Conservation (phyloP, 169 alveolate genomes). For the Plasmodium inui region DNA sequence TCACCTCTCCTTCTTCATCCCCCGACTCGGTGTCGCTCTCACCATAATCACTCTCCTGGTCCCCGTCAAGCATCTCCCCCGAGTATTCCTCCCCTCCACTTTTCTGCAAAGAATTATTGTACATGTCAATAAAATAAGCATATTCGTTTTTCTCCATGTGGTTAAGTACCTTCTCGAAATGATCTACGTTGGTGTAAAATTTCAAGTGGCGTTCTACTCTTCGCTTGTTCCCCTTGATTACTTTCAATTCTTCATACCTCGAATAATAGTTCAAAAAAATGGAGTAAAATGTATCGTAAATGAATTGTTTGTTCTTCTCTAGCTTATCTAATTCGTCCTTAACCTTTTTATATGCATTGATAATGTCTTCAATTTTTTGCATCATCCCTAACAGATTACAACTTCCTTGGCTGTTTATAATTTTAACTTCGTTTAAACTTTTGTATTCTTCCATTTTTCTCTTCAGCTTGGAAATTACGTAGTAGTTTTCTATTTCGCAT, state of each 20-base stretch:
- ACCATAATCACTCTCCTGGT: neutral
- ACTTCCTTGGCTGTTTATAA: slow-evolving; percentile 37
- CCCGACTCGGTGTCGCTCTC: slow-evolving; percentile 2
- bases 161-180: slow-evolving; percentile 28
- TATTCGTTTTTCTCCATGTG: slow-evolving; percentile 59
- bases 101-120: slow-evolving; percentile 5
- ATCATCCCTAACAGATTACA: neutral
- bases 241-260: slow-evolving; percentile 43
- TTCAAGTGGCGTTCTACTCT: slow-evolving; percentile 26
- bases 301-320: slow-evolving; percentile 48
- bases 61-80: neutral
- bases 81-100: neutral
- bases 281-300: slow-evolving; percentile 58
- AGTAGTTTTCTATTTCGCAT: slow-evolving; percentile 56
- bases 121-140: slow-evolving; percentile 49
- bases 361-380: slow-evolving; percentile 26
- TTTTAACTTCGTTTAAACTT: slow-evolving; percentile 32
- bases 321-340: slow-evolving; percentile 35
- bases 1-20: slow-evolving; percentile 22
- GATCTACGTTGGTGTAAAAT: slow-evolving; percentile 44
- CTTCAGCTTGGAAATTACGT: slow-evolving; percentile 43
- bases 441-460: slow-evolving; percentile 70
- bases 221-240: slow-evolving; percentile 40
- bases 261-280: slow-evolving; percentile 69
- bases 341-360: slow-evolving; percentile 17